phyloP scores from a whole-genome alignment of 1,284 basidiomycete species.

The Vanrija pseudolonga region DNA sequence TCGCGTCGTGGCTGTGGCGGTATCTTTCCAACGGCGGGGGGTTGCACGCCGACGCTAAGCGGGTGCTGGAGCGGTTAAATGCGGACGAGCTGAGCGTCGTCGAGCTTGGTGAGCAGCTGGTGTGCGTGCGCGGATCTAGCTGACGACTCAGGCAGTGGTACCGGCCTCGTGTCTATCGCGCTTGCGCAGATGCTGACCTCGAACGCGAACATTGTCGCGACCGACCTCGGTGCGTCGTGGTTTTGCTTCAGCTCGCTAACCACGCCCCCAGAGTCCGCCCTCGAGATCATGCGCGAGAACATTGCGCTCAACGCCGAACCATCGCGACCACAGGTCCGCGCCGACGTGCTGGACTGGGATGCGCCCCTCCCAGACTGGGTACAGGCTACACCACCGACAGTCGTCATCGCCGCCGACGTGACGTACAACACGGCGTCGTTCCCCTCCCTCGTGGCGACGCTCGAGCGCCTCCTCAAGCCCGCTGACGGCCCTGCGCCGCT shows the following conservation, averaged over 20 bases:
- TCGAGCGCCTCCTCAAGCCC: constrained; percentile 27
- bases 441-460: constrained; percentile 49
- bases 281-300: constrained; percentile 70
- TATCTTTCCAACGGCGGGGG: constrained; percentile 6
- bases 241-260: too few species aligned
- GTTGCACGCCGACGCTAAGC: not conserved
- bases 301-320: constrained; percentile 54
- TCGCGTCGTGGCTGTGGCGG: constrained; percentile 65
- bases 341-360: constrained; percentile 72
- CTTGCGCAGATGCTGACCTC: constrained; percentile 54
- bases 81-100: not conserved
- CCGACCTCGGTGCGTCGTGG: constrained; percentile 64
- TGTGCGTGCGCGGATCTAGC: too few species aligned
- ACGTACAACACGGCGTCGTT: constrained; percentile 84
- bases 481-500: constrained; percentile 8
- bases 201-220: constrained; percentile 47
- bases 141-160: constrained; percentile 59
- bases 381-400: constrained; percentile 16
- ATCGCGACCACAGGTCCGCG: constrained; percentile 13
- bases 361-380: constrained; percentile 56
- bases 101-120: constrained; percentile 46
- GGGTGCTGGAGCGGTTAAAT: constrained; percentile 17
- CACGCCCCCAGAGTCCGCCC: constrained; percentile 64
- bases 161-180: constrained; percentile 71
- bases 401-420: constrained; percentile 70